These are phyloP conservation scores for Cichorium intybus DNA, from an alignment of 140 eudicot genomes.

Conservation along the genomic window DNA sequence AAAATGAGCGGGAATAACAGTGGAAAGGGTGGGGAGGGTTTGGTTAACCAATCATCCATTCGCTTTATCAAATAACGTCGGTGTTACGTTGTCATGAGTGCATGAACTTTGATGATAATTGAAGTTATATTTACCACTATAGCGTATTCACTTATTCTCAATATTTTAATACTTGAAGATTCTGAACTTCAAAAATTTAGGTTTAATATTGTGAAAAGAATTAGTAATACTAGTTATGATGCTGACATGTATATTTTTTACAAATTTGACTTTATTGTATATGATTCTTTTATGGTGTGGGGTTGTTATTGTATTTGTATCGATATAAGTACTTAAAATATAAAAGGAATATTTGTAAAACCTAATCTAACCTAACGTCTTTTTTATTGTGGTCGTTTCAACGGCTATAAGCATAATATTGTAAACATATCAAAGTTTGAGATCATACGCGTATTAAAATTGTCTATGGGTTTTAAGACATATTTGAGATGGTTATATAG, in stretches of 20 bases:
- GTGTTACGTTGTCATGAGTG: conserved; percentile 32
- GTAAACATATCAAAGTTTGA: too few species aligned
- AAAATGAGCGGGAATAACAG: conserved; percentile 56
- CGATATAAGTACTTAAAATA: not conserved
- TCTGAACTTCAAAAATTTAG: not conserved
- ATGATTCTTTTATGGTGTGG: not conserved
- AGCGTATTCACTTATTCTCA: not conserved
- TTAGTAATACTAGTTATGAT: not conserved
- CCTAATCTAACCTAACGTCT: not conserved
- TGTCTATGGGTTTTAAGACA: too few species aligned
- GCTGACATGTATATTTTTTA: not conserved
- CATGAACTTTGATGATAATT: not conserved
- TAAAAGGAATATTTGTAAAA: not conserved
- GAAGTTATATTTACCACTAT: not conserved
- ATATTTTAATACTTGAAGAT: not conserved
- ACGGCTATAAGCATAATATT: not conserved
- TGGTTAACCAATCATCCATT: conserved; percentile 18
- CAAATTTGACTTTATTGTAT: not conserved
- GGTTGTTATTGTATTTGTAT: not conserved
- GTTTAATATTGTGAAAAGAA: not conserved
- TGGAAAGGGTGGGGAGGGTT: conserved; percentile 12
- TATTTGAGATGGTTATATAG: too few species aligned
- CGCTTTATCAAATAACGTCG: conserved; percentile 20
- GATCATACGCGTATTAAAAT: too few species aligned
- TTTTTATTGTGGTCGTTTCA: not conserved